Conservation (phyloP, 2,329 filamentous ascomycete genomes). For the Colletotrichum sp. region DNA sequence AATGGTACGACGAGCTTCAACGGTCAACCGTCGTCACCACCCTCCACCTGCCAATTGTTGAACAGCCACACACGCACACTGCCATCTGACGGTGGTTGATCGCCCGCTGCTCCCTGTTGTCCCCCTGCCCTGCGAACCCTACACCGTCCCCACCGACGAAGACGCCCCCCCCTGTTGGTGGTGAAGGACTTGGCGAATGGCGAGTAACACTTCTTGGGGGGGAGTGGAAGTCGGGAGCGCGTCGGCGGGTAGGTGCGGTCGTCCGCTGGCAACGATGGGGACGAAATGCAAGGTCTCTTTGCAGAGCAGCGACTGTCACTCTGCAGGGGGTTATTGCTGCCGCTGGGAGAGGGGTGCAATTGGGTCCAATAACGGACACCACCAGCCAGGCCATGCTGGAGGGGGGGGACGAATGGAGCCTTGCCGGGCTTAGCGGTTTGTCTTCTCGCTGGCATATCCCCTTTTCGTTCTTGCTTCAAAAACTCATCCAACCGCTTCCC, state of each 20-base stretch:
- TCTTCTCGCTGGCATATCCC: neutral
- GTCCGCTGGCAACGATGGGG: neutral
- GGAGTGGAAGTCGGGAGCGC: neutral
- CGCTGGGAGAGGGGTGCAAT: conserved; percentile 3
- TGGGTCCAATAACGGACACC: conserved; percentile 2
- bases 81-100: conserved; percentile 1
- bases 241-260: conserved; percentile 7
- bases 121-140: neutral
- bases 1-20: conserved; percentile 4
- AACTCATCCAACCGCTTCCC: conserved; percentile 7
- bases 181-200: neutral
- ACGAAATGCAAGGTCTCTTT: conserved; percentile 4
- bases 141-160: neutral
- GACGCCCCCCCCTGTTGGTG: neutral
- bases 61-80: neutral
- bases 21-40: neutral
- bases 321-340: conserved; percentile 1
- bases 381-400: neutral
- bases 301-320: neutral
- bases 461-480: conserved; percentile 8
- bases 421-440: conserved; percentile 18
- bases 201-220: neutral
- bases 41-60: neutral
- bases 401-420: conserved; percentile 13
- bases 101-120: neutral